Percentiles rank a stretch among this genome's conserved stretches.
phyloP scores from a whole-genome alignment of 129 eudicot species.

The Pulicaria dysenterica region DNA sequence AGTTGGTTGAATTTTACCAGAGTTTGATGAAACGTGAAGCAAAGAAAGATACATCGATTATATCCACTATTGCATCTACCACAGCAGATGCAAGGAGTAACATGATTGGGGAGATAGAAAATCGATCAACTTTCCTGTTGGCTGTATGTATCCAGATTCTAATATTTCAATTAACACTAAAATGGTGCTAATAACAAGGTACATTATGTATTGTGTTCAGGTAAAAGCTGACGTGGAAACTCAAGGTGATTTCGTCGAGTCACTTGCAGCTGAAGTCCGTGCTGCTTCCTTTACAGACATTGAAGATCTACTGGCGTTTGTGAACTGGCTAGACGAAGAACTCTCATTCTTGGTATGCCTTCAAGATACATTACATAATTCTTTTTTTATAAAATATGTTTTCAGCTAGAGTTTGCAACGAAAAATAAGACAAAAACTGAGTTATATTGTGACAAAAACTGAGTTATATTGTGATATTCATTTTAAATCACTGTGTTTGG shows the following conservation, averaged over 20 bases:
- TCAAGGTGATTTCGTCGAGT: slow-evolving; percentile 98
- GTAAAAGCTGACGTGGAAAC: slow-evolving; percentile 99
- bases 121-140: slow-evolving; percentile 92
- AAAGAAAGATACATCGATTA: slow-evolving; percentile 73
- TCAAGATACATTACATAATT: not conserved
- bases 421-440: not conserved
- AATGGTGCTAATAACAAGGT: not conserved
- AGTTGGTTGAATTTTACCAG: slow-evolving; percentile 94
- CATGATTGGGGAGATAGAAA: slow-evolving; percentile 98
- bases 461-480: not conserved
- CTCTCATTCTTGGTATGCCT: slow-evolving; percentile 87
- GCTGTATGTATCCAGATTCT: slow-evolving; percentile 56
- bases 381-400: not conserved
- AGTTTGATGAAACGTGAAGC: slow-evolving; percentile 96
- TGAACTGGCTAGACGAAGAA: slow-evolving; percentile 99
- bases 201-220: slow-evolving; percentile 40
- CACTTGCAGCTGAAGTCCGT: slow-evolving; percentile 89
- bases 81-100: slow-evolving; percentile 86
- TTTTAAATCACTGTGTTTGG: not conserved
- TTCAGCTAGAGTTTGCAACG: not conserved
- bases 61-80: slow-evolving; percentile 56
- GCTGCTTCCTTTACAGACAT: slow-evolving; percentile 79
- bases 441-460: not conserved
- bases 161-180: not conserved
- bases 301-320: slow-evolving; percentile 81